Percentiles rank a stretch among this genome's conserved stretches.
These are phyloP conservation scores for Schrenkiella parvula DNA, from an alignment of 345 rosid species.

Conservation along the genomic window DNA sequence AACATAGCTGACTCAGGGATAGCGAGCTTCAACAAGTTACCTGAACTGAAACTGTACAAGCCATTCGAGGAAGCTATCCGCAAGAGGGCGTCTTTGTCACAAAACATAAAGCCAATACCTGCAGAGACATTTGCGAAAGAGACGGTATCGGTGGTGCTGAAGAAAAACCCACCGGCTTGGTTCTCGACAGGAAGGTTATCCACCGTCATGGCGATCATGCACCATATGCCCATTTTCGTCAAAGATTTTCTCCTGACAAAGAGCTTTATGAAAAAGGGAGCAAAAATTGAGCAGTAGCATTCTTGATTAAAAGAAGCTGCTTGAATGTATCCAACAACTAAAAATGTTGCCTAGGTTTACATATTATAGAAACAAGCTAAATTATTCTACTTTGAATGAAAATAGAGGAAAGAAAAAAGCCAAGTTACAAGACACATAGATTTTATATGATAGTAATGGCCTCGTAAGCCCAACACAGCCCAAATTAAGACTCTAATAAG, in stretches of 20 bases:
- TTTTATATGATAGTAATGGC: background rate
- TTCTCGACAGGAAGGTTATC: constrained; percentile 60
- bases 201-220: constrained; percentile 46
- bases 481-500: background rate
- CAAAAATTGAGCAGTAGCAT: background rate
- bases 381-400: too few relatives aligned
- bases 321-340: background rate
- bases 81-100: constrained; percentile 54
- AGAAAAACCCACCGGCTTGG: constrained; percentile 73
- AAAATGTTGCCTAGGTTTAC: background rate
- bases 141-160: constrained; percentile 52
- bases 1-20: constrained; percentile 66
- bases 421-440: background rate
- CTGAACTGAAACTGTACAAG: constrained; percentile 73
- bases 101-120: constrained; percentile 48
- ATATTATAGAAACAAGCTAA: background rate
- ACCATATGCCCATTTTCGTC: constrained; percentile 62
- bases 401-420: too few relatives aligned
- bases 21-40: constrained; percentile 51
- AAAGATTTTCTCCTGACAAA: constrained; percentile 57
- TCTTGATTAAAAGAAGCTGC: background rate
- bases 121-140: constrained; percentile 63
- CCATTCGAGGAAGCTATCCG: constrained; percentile 55
- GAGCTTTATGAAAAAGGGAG: constrained; percentile 38
- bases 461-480: background rate